phyloP scores from a whole-genome alignment of 2,329 filamentous ascomycete species.

The Aspergillus nomiae region DNA sequence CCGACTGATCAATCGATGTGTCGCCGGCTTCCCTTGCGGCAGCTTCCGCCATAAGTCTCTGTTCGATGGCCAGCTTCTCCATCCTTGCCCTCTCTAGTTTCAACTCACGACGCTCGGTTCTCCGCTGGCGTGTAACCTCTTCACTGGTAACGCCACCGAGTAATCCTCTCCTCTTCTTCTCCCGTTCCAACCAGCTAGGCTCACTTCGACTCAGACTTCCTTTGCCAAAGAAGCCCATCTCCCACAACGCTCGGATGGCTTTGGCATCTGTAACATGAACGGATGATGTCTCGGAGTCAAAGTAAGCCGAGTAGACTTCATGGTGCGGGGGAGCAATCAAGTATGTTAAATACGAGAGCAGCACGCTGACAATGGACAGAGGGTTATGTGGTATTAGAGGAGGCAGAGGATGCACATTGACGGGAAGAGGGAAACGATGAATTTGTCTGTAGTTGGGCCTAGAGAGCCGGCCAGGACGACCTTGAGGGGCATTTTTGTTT shows the following conservation, averaged over 20 bases:
- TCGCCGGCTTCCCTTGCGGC: slow-evolving; percentile 31
- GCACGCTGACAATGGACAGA: slow-evolving; percentile 78
- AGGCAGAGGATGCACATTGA: slow-evolving; percentile 81
- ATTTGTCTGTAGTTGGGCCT: slow-evolving; percentile 69
- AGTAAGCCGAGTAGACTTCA: slow-evolving; percentile 70
- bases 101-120: slow-evolving; percentile 77
- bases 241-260: slow-evolving; percentile 82
- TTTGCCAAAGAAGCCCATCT: slow-evolving; percentile 97
- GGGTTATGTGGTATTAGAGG: slow-evolving; percentile 91
- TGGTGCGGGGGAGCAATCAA: slow-evolving; percentile 64
- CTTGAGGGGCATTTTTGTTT: slow-evolving; percentile 21
- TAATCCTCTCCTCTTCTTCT: slow-evolving; percentile 71
- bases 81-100: slow-evolving; percentile 91
- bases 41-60: slow-evolving; percentile 62
- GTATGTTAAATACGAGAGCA: slow-evolving; percentile 75
- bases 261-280: slow-evolving; percentile 78
- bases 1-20: slow-evolving; percentile 14
- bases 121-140: slow-evolving; percentile 72
- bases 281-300: slow-evolving; percentile 78
- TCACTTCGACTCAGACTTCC: slow-evolving; percentile 91
- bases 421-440: slow-evolving; percentile 77
- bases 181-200: slow-evolving; percentile 85
- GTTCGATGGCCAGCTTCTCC: slow-evolving; percentile 80
- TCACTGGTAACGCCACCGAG: slow-evolving; percentile 73
- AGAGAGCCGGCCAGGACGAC: slow-evolving; percentile 31